Conservation (phyloP, 2,329 filamentous ascomycete species). For the Sporothrix pallida region DNA sequence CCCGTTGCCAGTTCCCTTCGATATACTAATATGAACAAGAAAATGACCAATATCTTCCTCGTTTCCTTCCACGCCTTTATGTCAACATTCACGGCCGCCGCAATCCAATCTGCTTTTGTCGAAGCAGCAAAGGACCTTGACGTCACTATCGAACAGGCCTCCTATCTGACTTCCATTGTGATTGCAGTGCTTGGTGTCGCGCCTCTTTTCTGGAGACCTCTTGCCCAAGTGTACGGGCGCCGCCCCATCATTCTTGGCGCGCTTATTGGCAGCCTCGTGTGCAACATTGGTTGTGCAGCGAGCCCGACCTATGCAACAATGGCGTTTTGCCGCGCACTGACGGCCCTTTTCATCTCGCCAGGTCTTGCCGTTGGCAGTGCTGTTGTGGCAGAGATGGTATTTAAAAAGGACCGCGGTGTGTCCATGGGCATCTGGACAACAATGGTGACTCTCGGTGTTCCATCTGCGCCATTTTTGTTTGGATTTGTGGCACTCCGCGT, state of each 20-base stretch:
- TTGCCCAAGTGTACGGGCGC: conserved; percentile 60
- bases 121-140: conserved; percentile 58
- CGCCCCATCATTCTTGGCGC: conserved; percentile 61
- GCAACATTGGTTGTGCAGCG: conserved; percentile 61
- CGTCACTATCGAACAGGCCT: conserved; percentile 54
- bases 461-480: conserved; percentile 46
- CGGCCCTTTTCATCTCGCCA: conserved; percentile 62
- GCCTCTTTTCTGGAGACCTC: conserved; percentile 62
- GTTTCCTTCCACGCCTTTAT: conserved; percentile 64
- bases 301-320: conserved; percentile 56
- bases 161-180: conserved; percentile 61
- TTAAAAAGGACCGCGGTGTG: conserved; percentile 58
- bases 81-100: conserved; percentile 60
- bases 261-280: conserved; percentile 52
- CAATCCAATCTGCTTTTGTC: conserved; percentile 61
- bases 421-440: conserved; percentile 64
- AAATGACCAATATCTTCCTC: conserved; percentile 57
- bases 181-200: conserved; percentile 60
- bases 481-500: conserved; percentile 57
- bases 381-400: conserved; percentile 63
- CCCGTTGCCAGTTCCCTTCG: no score
- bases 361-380: conserved; percentile 59
- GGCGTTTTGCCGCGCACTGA: conserved; percentile 56
- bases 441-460: conserved; percentile 42
- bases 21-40: conserved; percentile 45